phyloP scores from a whole-genome alignment of 768 basidiomycete species.

The Gloeophyllum trabeum region DNA sequence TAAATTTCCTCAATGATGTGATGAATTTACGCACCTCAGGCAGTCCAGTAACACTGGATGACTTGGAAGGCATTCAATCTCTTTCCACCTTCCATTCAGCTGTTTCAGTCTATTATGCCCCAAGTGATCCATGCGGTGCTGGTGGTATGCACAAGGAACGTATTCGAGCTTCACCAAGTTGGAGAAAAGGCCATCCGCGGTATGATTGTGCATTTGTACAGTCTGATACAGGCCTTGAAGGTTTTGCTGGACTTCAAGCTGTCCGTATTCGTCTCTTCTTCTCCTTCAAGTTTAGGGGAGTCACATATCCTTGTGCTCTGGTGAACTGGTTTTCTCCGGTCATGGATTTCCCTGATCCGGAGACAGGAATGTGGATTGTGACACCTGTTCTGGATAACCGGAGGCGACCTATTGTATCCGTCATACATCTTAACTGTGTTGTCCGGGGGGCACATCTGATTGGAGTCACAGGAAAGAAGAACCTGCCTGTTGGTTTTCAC shows the following conservation, averaged over 20 bases:
- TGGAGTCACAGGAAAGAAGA: neutral
- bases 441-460: neutral
- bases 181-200: neutral
- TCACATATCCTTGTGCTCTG: neutral
- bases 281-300: neutral
- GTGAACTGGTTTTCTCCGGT: neutral
- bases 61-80: neutral
- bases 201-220: neutral
- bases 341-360: neutral
- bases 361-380: neutral
- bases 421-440: neutral
- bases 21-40: neutral
- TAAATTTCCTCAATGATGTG: neutral
- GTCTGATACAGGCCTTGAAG: neutral
- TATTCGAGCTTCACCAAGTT: neutral
- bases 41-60: neutral
- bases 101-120: neutral
- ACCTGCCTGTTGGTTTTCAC: neutral
- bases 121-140: neutral
- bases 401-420: neutral
- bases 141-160: neutral
- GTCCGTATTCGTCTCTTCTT: neutral
- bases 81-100: neutral
- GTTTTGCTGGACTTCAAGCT: neutral
- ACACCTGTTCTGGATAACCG: neutral